Conservation (phyloP, 2,329 filamentous ascomycete species). For the Plectosphaerella sp. region DNA sequence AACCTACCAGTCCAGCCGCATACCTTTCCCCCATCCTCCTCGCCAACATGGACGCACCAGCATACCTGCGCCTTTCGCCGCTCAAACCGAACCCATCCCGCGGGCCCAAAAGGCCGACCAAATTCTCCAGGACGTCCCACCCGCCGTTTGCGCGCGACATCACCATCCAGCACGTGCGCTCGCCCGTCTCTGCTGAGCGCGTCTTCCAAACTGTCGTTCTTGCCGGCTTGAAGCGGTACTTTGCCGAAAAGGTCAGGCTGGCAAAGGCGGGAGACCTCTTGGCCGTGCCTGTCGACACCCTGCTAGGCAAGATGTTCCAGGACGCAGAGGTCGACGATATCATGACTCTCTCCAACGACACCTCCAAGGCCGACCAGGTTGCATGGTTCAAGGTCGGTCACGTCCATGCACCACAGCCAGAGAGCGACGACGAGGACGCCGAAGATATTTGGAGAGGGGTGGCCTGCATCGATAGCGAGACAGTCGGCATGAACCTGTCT, state of each 20-base stretch:
- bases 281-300: constrained; percentile 82
- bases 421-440: constrained; percentile 49
- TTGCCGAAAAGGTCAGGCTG: constrained; percentile 76
- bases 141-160: constrained; percentile 68
- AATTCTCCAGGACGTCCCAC: constrained; percentile 49
- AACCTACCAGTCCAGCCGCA: constrained; percentile 52
- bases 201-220: constrained; percentile 82
- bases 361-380: constrained; percentile 51
- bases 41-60: constrained; percentile 75
- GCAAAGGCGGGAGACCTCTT: constrained; percentile 85
- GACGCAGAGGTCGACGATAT: constrained; percentile 74
- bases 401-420: constrained; percentile 53
- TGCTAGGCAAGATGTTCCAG: constrained; percentile 76
- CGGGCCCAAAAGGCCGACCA: constrained; percentile 48
- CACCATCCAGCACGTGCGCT: constrained; percentile 82
- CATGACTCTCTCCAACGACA: constrained; percentile 44
- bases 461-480: constrained; percentile 78
- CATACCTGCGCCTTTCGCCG: constrained; percentile 74
- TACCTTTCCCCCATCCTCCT: constrained; percentile 85
- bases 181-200: constrained; percentile 81
- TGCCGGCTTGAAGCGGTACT: constrained; percentile 81
- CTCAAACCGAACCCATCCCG: constrained; percentile 49
- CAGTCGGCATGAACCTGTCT: constrained; percentile 86
- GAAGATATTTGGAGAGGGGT: constrained; percentile 79
- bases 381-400: constrained; percentile 93